A percentile compares a stretch with the other conserved stretches of the same genome.
Conservation (phyloP, 768 basidiomycete genomes). For the Russula dissimulans region DNA sequence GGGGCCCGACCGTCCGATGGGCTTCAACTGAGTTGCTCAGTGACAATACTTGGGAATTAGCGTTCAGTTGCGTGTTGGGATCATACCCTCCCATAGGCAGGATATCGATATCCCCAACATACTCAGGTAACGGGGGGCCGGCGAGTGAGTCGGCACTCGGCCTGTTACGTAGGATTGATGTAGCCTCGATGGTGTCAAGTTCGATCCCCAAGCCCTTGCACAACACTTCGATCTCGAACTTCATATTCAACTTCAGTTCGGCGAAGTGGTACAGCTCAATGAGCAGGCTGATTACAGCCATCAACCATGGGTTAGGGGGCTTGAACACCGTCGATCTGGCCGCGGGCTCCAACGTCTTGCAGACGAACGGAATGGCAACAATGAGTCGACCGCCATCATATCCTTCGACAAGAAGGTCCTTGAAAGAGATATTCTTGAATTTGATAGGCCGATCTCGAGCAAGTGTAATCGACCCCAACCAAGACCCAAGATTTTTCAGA, state of each 20-base stretch:
- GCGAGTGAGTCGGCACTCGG: conserved; percentile 49
- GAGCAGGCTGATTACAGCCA: conserved; percentile 87
- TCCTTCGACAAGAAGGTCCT: conserved; percentile 93
- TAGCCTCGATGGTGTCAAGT: conserved; percentile 75
- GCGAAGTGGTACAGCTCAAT: conserved; percentile 97
- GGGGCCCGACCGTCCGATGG: conserved; percentile 59
- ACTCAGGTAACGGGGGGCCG: conserved; percentile 64
- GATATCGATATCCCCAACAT: conserved; percentile 71
- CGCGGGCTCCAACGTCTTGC: conserved; percentile 91
- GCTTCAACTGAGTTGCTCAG: conserved; percentile 54
- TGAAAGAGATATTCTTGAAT: conserved; percentile 90
- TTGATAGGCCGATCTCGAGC: conserved; percentile 89
- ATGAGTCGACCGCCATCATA: conserved; percentile 86
- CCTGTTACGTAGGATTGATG: conserved; percentile 71
- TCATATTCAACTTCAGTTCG: conserved; percentile 90
- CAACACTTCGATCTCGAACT: conserved; percentile 96
- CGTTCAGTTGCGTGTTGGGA: conserved; percentile 36
- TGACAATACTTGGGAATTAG: conserved; percentile 53
- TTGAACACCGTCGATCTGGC: conserved; percentile 86
- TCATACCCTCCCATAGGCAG: conserved; percentile 70
- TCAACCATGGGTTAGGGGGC: conserved; percentile 96
- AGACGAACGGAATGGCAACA: conserved; percentile 95
- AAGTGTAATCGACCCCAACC: conserved; percentile 90
- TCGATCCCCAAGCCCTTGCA: conserved; percentile 89
- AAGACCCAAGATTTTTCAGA: conserved; percentile 90